Conservation (phyloP, 148 eudicot species). For the Euryodendron excelsum region DNA sequence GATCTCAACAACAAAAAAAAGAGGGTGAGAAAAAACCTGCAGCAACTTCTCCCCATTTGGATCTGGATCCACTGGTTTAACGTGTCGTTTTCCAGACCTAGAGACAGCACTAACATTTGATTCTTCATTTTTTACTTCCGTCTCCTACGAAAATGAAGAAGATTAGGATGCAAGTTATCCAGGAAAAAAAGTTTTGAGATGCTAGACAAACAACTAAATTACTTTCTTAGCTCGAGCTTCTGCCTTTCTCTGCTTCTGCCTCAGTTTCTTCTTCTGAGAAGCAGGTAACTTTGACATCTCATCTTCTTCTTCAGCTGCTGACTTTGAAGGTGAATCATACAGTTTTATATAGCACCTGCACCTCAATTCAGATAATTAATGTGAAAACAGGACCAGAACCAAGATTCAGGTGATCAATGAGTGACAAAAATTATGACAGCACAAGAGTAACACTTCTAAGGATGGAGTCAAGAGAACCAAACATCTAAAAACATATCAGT, state of each 20-base stretch:
- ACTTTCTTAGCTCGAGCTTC: conserved; percentile 98
- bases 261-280: conserved; percentile 91
- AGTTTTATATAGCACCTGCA: conserved; percentile 87
- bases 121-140: conserved; percentile 89
- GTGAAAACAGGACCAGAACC: not conserved
- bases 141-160: conserved; percentile 58
- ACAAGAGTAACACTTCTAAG: not conserved
- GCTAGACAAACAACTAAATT: conserved; percentile 15
- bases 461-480: not conserved
- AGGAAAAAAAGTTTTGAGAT: conserved; percentile 7
- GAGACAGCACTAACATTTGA: conserved; percentile 56
- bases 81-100: conserved; percentile 72
- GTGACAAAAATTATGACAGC: not conserved
- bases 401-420: not conserved
- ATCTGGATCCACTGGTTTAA: conserved; percentile 86
- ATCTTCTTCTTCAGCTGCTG: conserved; percentile 85
- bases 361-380: conserved; percentile 16
- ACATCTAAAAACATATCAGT: not conserved
- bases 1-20: not conserved
- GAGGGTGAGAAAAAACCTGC: conserved; percentile 49
- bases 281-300: conserved; percentile 82
- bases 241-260: conserved; percentile 95
- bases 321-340: conserved; percentile 87
- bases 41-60: conserved; percentile 86
- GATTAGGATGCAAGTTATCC: conserved; percentile 12